Evolutionary conservation across 305 asterid species (phyloP).

Genomic region (Fraxinus nigra): DNA sequence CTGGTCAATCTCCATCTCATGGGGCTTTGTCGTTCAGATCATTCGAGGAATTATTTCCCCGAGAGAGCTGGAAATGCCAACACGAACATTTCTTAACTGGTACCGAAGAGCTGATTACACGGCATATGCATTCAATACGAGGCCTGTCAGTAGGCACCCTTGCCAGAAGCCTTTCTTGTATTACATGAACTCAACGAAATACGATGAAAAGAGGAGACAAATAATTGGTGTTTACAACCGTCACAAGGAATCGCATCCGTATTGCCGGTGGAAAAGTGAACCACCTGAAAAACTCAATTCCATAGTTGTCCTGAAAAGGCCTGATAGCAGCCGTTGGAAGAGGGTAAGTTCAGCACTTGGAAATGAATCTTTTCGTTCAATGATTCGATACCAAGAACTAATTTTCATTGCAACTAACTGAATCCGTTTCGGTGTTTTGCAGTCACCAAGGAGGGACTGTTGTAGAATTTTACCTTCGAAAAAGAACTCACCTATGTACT

Average conservation of each 20-base stretch:
- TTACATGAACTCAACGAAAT: conserved; percentile 55
- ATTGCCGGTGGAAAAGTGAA: conserved; percentile 67
- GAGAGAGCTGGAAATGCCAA: conserved; percentile 83
- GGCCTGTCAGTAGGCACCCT: conserved; percentile 81
- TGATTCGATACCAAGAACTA: not conserved
- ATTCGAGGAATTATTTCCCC: conserved; percentile 75
- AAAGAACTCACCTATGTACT: conserved; percentile 42
- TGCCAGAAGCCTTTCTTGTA: conserved; percentile 84
- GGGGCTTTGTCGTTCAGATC: conserved; percentile 85
- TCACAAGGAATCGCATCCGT: conserved; percentile 52
- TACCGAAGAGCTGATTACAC: conserved; percentile 75
- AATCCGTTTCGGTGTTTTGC: conserved; percentile 23
- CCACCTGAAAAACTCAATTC: conserved; percentile 57
- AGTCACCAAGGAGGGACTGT: conserved; percentile 94
- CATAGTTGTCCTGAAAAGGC: conserved; percentile 64
- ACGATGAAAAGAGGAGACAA: conserved; percentile 54
- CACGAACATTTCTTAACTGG: conserved; percentile 88
- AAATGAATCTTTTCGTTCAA: not conserved
- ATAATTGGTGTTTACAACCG: conserved; percentile 66
- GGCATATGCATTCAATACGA: conserved; percentile 89
- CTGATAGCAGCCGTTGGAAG: conserved; percentile 64
- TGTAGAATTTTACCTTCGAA: conserved; percentile 76
- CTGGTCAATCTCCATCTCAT: conserved; percentile 83
- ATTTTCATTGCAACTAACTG: not conserved
- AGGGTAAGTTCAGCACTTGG: conserved; percentile 43